phyloP scores from a whole-genome alignment of 2,329 filamentous ascomycete species.

The Sporothrix brunneoviolacea region DNA sequence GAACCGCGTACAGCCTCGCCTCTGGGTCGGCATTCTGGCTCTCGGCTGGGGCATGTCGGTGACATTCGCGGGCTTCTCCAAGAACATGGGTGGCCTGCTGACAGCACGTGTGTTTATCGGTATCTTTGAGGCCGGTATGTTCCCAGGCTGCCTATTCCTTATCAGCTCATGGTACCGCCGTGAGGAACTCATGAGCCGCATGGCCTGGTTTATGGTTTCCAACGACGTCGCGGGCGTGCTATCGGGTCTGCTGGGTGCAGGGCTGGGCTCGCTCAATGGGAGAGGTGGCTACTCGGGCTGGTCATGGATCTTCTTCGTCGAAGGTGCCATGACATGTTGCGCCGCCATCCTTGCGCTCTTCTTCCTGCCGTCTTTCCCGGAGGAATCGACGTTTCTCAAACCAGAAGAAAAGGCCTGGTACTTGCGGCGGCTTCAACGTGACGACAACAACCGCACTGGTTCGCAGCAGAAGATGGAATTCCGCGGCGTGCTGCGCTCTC shows the following conservation, averaged over 20 bases:
- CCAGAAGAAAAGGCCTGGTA: not conserved
- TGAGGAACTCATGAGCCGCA: slow-evolving; percentile 39
- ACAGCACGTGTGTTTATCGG: slow-evolving; percentile 54
- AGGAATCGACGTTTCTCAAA: not conserved
- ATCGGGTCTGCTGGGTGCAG: not conserved
- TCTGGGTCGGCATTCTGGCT: slow-evolving; percentile 38
- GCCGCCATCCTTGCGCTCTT: not conserved
- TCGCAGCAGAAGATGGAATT: not conserved
- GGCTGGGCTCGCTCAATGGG: not conserved
- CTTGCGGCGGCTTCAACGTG: not conserved
- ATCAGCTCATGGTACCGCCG: slow-evolving; percentile 57
- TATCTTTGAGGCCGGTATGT: slow-evolving; percentile 60
- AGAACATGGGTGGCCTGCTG: slow-evolving; percentile 32
- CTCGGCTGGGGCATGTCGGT: not conserved
- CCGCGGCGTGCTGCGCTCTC: not conserved
- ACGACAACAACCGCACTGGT: not conserved
- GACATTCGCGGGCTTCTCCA: not conserved
- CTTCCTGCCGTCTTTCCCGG: not conserved
- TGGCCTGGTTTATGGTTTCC: slow-evolving; percentile 1
- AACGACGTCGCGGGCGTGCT: not conserved
- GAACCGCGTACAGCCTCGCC: slow-evolving; percentile 61
- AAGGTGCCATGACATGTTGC: not conserved
- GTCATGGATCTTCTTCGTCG: not conserved
- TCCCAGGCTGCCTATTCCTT: slow-evolving; percentile 65
- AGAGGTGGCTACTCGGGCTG: not conserved